Conservation (phyloP, 78 protist genomes). For the Protostelium mycophagum region DNA sequence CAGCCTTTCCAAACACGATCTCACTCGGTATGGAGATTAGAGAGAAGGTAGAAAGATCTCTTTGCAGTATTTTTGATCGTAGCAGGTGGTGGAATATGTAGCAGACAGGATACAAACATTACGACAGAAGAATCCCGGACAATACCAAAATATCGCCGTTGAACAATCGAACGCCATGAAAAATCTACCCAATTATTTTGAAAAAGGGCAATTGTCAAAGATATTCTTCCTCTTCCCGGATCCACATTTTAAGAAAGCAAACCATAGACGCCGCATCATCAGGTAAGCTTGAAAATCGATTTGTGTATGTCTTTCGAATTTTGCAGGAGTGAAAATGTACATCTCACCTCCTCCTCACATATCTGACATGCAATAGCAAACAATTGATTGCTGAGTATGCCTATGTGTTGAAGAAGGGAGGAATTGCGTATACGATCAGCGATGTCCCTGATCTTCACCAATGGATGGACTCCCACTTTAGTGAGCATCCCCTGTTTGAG, state of each 20-base stretch:
- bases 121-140: constrained; percentile 17
- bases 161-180: constrained; percentile 88
- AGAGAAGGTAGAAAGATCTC: constrained; percentile 4
- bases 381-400: constrained; percentile 88
- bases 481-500: constrained; percentile 81
- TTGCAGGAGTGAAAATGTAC: too few species aligned
- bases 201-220: constrained; percentile 75
- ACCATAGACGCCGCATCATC: constrained; percentile 87
- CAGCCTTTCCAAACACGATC: constrained; percentile 60
- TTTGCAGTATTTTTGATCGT: not conserved
- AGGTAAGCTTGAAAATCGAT: too few species aligned
- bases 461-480: constrained; percentile 85
- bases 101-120: constrained; percentile 58
- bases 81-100: constrained; percentile 69
- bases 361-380: not conserved
- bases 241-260: constrained; percentile 91
- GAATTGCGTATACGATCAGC: constrained; percentile 81
- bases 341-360: not conserved
- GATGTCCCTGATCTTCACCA: constrained; percentile 84
- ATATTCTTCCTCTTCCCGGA: constrained; percentile 94
- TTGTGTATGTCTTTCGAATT: too few species aligned
- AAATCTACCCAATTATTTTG: constrained; percentile 81
- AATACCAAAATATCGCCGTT: constrained; percentile 76
- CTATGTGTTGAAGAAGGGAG: constrained; percentile 71
- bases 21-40: constrained; percentile 92